A percentile compares a stretch with the other conserved stretches of the same genome.
Evolutionary conservation across 768 basidiomycete species (phyloP).

Genomic region (Erythrobasidium yunnanense): DNA sequence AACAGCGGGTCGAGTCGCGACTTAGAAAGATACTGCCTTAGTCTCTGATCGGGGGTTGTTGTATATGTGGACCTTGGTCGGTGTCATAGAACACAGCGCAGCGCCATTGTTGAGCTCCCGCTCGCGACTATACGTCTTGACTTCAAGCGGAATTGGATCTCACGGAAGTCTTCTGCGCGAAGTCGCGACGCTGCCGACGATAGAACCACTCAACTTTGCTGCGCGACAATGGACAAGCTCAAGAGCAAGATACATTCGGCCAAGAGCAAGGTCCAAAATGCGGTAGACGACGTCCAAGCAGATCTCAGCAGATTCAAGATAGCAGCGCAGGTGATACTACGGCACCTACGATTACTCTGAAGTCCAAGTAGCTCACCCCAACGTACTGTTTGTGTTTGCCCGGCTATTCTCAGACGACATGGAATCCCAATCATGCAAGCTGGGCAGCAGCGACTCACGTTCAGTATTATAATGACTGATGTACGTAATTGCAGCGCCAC

Average conservation of each 20-base stretch:
- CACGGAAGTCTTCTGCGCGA: too few species aligned
- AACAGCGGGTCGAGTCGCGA: too few species aligned
- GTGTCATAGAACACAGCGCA: too few species aligned
- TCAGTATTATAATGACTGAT: not conserved
- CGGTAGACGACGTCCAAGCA: constrained; percentile 5
- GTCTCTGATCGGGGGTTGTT: too few species aligned
- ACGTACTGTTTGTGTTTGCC: not conserved
- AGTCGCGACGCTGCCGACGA: too few species aligned
- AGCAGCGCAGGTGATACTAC: constrained; percentile 1
- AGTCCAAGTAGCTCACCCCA: not conserved
- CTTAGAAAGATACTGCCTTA: too few species aligned
- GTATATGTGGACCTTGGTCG: too few species aligned
- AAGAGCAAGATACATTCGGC: not conserved
- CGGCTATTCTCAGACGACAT: not conserved
- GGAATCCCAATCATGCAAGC: not conserved
- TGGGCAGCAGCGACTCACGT: not conserved
- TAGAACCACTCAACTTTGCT: too few species aligned
- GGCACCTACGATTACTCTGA: not conserved
- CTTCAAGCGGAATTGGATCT: too few species aligned
- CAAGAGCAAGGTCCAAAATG: not conserved
- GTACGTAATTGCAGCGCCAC: constrained; percentile 35
- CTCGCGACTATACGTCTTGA: too few species aligned
- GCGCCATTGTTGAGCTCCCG: too few species aligned
- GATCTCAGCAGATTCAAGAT: not conserved
- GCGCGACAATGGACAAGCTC: constrained; percentile 14